Percentiles rank a stretch among this genome's conserved stretches.
phyloP scores from a whole-genome alignment of 2,329 filamentous ascomycete species.

The Exophiala oligosperma region DNA sequence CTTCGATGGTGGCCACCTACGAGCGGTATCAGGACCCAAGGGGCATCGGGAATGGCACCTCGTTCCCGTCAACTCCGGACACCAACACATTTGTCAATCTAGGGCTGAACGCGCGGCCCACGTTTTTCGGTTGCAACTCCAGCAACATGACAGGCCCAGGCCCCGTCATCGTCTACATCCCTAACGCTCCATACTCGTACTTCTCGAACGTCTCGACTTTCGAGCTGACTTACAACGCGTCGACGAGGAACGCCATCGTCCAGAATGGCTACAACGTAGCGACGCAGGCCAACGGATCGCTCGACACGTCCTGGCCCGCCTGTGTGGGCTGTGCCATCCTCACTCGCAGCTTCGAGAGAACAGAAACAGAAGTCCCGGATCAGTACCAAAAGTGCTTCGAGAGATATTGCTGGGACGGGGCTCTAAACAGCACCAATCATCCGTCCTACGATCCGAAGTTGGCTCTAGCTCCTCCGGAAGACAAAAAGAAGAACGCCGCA shows the following conservation, averaged over 20 bases:
- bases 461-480: too few species aligned
- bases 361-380: constrained; percentile 35
- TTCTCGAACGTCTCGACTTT: constrained; percentile 67
- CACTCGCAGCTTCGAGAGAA: constrained; percentile 70
- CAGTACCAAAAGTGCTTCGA: too few species aligned
- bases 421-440: too few species aligned
- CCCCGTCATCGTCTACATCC: constrained; percentile 30
- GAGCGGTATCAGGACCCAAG: constrained; percentile 57
- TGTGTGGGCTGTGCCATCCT: constrained; percentile 88
- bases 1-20: constrained; percentile 71
- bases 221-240: constrained; percentile 16
- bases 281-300: constrained; percentile 76
- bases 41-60: constrained; percentile 63
- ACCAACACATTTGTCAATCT: constrained; percentile 76
- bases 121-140: constrained; percentile 29
- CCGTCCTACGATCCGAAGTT: too few species aligned
- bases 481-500: too few species aligned
- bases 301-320: constrained; percentile 71
- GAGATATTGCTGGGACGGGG: too few species aligned
- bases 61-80: constrained; percentile 71
- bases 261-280: constrained; percentile 80
- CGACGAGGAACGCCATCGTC: constrained; percentile 74
- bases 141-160: constrained; percentile 6
- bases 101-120: constrained; percentile 60
- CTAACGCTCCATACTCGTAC: constrained; percentile 45